phyloP scores from a whole-genome alignment of 331 rosid genomes.

The Arachis monticola region DNA sequence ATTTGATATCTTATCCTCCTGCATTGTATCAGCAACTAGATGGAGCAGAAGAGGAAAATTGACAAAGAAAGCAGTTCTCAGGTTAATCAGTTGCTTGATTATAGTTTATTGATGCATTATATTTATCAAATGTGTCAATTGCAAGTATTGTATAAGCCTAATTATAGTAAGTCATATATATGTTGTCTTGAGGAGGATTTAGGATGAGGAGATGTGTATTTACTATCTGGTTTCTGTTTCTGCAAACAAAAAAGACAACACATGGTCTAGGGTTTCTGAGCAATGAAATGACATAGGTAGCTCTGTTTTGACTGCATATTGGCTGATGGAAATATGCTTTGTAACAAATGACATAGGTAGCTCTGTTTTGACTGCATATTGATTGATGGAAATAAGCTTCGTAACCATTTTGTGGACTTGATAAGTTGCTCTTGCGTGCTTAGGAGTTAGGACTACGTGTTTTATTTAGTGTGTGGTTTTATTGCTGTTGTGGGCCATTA shows the following conservation, averaged over 20 bases:
- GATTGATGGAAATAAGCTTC: constrained; percentile 4
- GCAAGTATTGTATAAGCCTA: constrained; percentile 12
- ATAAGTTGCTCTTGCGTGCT: constrained; percentile 13
- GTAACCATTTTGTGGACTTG: constrained; percentile 20
- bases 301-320: constrained; percentile 20
- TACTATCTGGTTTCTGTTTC: constrained; percentile 4
- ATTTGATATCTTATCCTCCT: constrained; percentile 56
- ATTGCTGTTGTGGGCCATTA: neutral
- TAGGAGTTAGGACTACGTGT: constrained; percentile 20
- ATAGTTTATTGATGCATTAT: constrained; percentile 35
- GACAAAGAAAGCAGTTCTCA: constrained; percentile 53
- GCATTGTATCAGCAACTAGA: constrained; percentile 57
- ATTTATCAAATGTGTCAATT: constrained; percentile 18
- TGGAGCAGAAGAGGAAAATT: constrained; percentile 52
- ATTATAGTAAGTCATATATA: constrained; percentile 19
- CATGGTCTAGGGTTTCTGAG: constrained; percentile 13
- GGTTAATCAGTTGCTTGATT: constrained; percentile 45
- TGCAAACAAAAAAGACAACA: neutral
- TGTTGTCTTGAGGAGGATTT: constrained; percentile 29
- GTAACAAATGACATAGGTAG: neutral
- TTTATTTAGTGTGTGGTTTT: constrained; percentile 13
- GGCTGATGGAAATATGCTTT: constrained; percentile 4
- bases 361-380: constrained; percentile 20
- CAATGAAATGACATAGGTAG: neutral
- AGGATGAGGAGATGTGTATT: neutral